Base-by-base conservation (phyloP, 2,329 filamentous ascomycete species). In the Colletotrichum godetiae region DNA sequence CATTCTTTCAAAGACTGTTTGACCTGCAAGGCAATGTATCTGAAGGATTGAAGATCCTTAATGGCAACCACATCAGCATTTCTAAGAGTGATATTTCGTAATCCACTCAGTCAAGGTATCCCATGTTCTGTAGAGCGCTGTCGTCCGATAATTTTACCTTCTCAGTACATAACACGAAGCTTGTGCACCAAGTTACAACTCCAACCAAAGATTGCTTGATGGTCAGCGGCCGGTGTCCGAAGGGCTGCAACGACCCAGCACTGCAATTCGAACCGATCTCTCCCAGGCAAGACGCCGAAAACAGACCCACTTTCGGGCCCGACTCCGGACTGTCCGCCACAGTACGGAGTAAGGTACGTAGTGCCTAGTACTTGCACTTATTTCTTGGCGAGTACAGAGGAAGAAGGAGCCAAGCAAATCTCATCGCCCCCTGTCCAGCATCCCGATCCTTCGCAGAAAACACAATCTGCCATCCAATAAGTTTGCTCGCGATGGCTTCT, bases 351-450 rank as follows among this genome's bases (percentile, higher is more conserved):
- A 27, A 27, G 27, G 27, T 27, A 29, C 52, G n/a, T n/a, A n/a
- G n/a, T n/a, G n/a, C 52, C 19, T 4, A 8, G 52, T 13, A 29
- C 52, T 42, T 42, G 15, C 13, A 13, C 52, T 29, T 24, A 29
- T 15, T 29, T 55, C 13, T 35, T 37, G 27, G 61, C 31, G 29
- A 22, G n/a, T 11, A 35, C 22, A 3, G 37, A 49, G 46, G 27
- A 55, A 37, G 59, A 61, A 55, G 59, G 59, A 61, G 59, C 59
- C 12, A 64, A 64, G 62, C n/a, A 53, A 35, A 55, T 55, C 52
- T 11, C 22, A 15, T n/a, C 4, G 3, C 1, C 8, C 53, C 15
- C 24, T 15, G 53, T 24, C 37, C 19, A 53, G 64, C 56, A 53
- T 63, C 27, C 52, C 13, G 37, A 63, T 63, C 31, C 64, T 62